Evolutionary conservation across 768 basidiomycete species (phyloP), one percentile per base, ranked within the genome.

Genomic region (Tricholoma terreum): DNA sequence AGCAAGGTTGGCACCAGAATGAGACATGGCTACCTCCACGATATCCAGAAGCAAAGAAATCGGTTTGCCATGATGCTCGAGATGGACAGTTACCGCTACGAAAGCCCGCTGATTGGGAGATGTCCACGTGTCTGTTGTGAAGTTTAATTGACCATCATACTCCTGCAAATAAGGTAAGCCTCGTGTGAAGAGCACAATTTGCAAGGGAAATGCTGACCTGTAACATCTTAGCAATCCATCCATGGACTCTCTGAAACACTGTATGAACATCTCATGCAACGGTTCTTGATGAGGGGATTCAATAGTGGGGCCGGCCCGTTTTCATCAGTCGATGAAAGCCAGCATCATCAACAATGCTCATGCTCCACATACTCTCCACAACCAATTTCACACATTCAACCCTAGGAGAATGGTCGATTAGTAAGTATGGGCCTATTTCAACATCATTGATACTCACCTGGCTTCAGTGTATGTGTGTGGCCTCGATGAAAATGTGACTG

Each of bases 1-100:
- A 0, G 75, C 73, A 14, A 79, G 63, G 15, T 71, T 71, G 1
- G 62, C 22, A 12, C 76, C 71, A 0, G 63, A 59, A 55, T 79
- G 75, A 0, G 75, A 33, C 31, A 33, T 10, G 6, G 31, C 31
- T 33, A 76, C 59, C 30, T 79, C 74, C 10, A 75, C 62, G 2
- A 79, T 36, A 51, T 78, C 75, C 0, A 78, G 61, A 0, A 70
- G 48, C 8, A 75, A 55, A 0, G 43, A 33, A 0, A 74, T 10
- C 0, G 62, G 63, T 14, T 54, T 33, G 0, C 71, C 71, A 0
- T 73, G 49, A 3, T 64, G 31, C 15, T 69, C 63, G 15, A 72
- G 58, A 40, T 75, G 74, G 0, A 70, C 71, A 0, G 61, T 63
- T 38, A 68, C 49, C 0, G 67, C 69, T 2, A 73, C 50, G 30